Percentiles rank a stretch among this genome's conserved stretches.
Evolutionary conservation across 106 monocot species (phyloP).

Genomic region (Dactylorhiza incarnata): DNA sequence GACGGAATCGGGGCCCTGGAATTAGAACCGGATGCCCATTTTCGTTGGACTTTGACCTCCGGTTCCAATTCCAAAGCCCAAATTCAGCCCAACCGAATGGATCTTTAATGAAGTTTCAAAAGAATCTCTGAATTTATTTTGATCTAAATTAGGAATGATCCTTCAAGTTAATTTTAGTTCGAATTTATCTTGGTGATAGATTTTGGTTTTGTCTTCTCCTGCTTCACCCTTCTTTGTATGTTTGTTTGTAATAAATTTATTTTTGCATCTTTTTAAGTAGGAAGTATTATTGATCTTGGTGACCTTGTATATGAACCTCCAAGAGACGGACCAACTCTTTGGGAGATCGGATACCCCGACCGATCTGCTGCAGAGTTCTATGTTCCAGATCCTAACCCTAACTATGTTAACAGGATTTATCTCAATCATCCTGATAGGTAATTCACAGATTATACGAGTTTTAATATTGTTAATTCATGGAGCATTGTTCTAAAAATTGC

Average conservation of each 20-base stretch:
- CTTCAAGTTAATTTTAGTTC: not conserved
- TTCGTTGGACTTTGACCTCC: too few relatives aligned
- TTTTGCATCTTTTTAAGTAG: constrained; percentile 14
- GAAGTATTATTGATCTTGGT: constrained; percentile 34
- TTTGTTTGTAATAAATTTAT: not conserved
- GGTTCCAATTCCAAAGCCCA: too few relatives aligned
- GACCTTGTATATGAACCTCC: constrained; percentile 64
- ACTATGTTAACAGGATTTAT: constrained; percentile 53
- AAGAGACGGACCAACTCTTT: constrained; percentile 77
- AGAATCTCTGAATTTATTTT: too few relatives aligned
- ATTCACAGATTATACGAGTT: not conserved
- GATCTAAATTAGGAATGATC: not conserved
- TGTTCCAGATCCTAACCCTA: constrained; percentile 65
- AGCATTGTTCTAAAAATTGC: not conserved
- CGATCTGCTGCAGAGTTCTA: constrained; percentile 67
- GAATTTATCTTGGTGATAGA: not conserved
- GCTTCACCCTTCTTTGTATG: too few relatives aligned
- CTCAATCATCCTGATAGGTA: constrained; percentile 47
- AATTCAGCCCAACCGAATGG: too few relatives aligned
- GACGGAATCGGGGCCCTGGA: too few relatives aligned
- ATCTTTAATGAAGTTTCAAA: too few relatives aligned
- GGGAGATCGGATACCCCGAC: constrained; percentile 83
- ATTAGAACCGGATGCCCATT: too few relatives aligned
- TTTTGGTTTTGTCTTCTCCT: too few relatives aligned
- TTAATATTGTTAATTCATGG: not conserved